Conservation (phyloP, 345 rosid species). For the Sisymbrium altissimum region DNA sequence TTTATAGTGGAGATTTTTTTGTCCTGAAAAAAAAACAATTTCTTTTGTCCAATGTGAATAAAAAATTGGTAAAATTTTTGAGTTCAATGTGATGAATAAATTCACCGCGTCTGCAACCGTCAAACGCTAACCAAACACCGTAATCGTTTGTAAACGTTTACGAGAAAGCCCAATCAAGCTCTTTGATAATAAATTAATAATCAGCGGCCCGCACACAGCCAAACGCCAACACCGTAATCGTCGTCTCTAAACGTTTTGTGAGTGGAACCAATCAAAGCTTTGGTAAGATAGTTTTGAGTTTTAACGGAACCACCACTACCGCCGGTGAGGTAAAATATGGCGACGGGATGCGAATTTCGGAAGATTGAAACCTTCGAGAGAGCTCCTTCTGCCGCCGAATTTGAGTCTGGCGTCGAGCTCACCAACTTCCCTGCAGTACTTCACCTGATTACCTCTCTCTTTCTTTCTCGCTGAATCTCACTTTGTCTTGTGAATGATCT, state of each 20-base stretch:
- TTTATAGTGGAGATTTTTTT: neutral
- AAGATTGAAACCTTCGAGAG: constrained; percentile 44
- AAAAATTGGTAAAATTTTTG: neutral
- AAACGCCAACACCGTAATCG: neutral
- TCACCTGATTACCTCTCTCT: neutral
- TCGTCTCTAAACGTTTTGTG: neutral
- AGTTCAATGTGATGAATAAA: neutral
- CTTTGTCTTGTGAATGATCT: neutral
- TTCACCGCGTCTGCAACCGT: neutral
- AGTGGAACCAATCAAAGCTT: neutral
- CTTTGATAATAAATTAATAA: too few relatives aligned
- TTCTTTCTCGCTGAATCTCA: neutral
- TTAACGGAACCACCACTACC: too few relatives aligned
- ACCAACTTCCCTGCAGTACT: constrained; percentile 66
- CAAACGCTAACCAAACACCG: too few relatives aligned
- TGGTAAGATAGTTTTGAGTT: too few relatives aligned
- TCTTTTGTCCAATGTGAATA: too few relatives aligned
- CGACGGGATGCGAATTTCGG: constrained; percentile 36
- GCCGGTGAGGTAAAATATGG: neutral
- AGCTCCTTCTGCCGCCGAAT: constrained; percentile 47
- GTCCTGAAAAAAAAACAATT: neutral
- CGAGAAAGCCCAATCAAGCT: neutral
- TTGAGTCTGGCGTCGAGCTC: constrained; percentile 60
- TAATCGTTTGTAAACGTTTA: too few relatives aligned
- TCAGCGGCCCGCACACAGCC: neutral